These are phyloP conservation scores for Alliaria petiolata DNA, from an alignment of 345 rosid genomes.

Conservation along the genomic window DNA sequence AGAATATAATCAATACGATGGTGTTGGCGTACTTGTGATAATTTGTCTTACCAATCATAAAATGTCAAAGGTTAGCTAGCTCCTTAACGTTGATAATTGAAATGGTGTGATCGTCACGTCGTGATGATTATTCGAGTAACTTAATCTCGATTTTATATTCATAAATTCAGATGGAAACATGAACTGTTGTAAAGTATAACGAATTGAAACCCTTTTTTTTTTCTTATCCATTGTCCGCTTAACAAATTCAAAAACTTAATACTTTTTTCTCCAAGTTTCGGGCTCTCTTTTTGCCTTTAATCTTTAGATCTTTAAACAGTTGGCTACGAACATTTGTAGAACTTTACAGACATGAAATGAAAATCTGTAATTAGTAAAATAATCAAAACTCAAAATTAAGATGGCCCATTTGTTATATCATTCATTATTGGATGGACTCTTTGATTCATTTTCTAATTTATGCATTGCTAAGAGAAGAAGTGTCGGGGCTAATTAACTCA, in stretches of 20 bases:
- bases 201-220: background rate
- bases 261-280: background rate
- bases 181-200: background rate
- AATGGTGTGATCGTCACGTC: conserved; percentile 33
- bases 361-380: background rate
- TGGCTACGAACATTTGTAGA: background rate
- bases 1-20: too few relatives aligned
- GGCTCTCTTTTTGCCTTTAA: conserved; percentile 4
- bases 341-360: background rate
- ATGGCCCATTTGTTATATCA: background rate
- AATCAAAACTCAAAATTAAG: background rate
- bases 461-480: background rate
- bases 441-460: too few relatives aligned
- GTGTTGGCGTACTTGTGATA: too few relatives aligned
- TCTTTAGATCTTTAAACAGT: conserved; percentile 7
- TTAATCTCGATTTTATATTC: background rate
- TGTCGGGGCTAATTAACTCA: background rate
- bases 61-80: conserved; percentile 13
- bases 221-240: background rate
- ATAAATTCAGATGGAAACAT: background rate
- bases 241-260: background rate
- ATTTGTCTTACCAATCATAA: too few relatives aligned
- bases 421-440: background rate
- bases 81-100: conserved; percentile 5
- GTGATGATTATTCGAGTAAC: background rate